Conservation (phyloP, 2,329 filamentous ascomycete species). For the Alternaria sp. region DNA sequence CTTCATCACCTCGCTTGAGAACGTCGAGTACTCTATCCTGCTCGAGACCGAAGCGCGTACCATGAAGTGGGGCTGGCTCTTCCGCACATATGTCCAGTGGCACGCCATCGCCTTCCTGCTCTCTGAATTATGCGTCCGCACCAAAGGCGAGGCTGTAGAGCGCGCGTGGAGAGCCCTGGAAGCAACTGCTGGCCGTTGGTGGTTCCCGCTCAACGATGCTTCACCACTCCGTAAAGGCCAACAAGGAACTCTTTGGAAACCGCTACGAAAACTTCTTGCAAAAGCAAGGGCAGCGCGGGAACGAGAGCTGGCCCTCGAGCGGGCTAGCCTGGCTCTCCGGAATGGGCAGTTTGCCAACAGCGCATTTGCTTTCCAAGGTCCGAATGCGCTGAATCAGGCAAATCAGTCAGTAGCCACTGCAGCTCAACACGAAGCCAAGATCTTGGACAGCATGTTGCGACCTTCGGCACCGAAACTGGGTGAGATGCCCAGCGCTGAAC, state of each 20-base stretch:
- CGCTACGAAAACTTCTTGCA: conserved; percentile 67
- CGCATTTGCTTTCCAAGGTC: conserved; percentile 4
- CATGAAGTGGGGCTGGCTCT: conserved; percentile 71
- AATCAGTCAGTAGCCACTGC: conserved; percentile 12
- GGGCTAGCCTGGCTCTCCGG: conserved; percentile 39
- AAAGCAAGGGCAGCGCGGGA: conserved; percentile 65
- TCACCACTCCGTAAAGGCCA: conserved; percentile 39
- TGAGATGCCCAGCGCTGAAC: conserved; percentile 29
- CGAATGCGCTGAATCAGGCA: conserved; percentile 21
- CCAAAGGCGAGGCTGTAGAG: conserved; percentile 65
- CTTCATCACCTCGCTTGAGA: conserved; percentile 76
- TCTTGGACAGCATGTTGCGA: conserved; percentile 42
- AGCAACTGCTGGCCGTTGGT: conserved; percentile 54
- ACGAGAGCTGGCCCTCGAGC: conserved; percentile 58
- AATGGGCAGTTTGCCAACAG: conserved; percentile 30
- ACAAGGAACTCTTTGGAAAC: conserved; percentile 69
- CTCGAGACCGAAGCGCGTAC: conserved; percentile 71
- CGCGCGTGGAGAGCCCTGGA: conserved; percentile 69
- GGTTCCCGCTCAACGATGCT: conserved; percentile 45
- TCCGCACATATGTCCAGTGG: conserved; percentile 72
- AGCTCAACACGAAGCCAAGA: conserved; percentile 33
- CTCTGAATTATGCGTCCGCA: conserved; percentile 66
- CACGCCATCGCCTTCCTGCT: conserved; percentile 70
- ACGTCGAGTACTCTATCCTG: conserved; percentile 75
- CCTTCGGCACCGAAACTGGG: conserved; percentile 40